Conservation (phyloP, 164 flowering plant species). For the Cinnamomum chago region DNA sequence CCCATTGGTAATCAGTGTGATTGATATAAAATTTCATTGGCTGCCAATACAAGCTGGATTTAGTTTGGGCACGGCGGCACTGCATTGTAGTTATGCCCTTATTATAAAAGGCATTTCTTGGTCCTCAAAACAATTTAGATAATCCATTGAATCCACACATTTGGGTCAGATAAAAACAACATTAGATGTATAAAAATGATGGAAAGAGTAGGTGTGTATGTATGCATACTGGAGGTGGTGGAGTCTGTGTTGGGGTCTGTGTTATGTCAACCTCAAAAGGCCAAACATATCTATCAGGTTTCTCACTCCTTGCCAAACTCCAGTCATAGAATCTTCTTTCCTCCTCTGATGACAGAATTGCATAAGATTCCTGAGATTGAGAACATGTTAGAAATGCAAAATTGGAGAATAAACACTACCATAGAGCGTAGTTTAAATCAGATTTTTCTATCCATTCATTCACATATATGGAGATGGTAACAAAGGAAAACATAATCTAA, state of each 20-base stretch:
- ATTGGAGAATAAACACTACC: neutral
- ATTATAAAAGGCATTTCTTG: neutral
- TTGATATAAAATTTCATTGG: neutral
- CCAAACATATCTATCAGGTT: slow-evolving; percentile 63
- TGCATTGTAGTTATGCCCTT: no score
- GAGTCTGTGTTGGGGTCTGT: slow-evolving; percentile 26
- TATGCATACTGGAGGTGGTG: slow-evolving; percentile 49
- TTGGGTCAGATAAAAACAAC: no score
- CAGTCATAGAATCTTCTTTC: slow-evolving; percentile 90
- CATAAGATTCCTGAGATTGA: slow-evolving; percentile 49
- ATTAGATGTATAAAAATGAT: neutral
- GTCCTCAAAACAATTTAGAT: neutral
- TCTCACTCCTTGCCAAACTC: slow-evolving; percentile 70
- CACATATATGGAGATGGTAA: neutral
- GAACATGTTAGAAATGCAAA: neutral
- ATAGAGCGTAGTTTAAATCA: neutral
- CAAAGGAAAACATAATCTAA: neutral
- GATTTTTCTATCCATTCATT: neutral
- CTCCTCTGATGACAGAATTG: slow-evolving; percentile 56
- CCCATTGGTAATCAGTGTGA: neutral
- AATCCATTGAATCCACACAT: no score
- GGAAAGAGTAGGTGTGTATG: neutral
- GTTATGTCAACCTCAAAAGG: slow-evolving; percentile 73
- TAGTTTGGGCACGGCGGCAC: no score
- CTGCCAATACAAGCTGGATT: neutral